Evolutionary conservation across 2,329 filamentous ascomycete species (phyloP), one percentile per base, ranked within the genome.

Genomic region (Aureobasidium sp.): DNA sequence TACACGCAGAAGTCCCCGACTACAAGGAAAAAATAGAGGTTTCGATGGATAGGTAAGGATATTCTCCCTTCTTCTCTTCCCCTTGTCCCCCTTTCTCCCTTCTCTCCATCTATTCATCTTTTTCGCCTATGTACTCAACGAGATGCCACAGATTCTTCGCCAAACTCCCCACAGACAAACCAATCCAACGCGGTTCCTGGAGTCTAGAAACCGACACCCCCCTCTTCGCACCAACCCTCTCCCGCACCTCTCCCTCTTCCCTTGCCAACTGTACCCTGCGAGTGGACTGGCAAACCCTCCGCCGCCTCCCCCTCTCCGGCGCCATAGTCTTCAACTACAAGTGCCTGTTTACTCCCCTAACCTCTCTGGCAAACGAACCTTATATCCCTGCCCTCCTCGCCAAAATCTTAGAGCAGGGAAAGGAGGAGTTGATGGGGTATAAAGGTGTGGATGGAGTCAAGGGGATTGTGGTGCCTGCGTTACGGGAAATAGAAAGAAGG

Each of bases 251-350:
- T 34, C 3, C 9, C 3, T 11, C 31, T 0, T 51, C 75, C 80
- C 0, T 85, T 2, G 79, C 83, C 0, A 82, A 89, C 37, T 78
- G 89, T 65, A 77, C 87, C 64, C 77, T 96, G 1, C 83, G 91
- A 5, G 90, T 94, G 1, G 91, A 96, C 72, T 95, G 90, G 89
- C 91, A 96, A 74, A 96, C 91, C 0, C 77, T 96, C 4, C 84
- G 91, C 1, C 84, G 91, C 2, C 76, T 96, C 0, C 90, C 91
- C 0, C 77, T 96, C 0, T 91, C 87, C 0, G 89, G 84, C 0
- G 87, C 82, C 0, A 78, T 96, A 1, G 83, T 91, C 0, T 96
- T 96, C 78, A 95, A 94, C 73, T 96, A 93, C 82, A 95, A 93
- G 70, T 90, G 88, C 0, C 74, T 94, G 0, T 95, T 95, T 74